Conservation (phyloP, 164 flowering plant genomes). For the Tinospora cordifolia region DNA sequence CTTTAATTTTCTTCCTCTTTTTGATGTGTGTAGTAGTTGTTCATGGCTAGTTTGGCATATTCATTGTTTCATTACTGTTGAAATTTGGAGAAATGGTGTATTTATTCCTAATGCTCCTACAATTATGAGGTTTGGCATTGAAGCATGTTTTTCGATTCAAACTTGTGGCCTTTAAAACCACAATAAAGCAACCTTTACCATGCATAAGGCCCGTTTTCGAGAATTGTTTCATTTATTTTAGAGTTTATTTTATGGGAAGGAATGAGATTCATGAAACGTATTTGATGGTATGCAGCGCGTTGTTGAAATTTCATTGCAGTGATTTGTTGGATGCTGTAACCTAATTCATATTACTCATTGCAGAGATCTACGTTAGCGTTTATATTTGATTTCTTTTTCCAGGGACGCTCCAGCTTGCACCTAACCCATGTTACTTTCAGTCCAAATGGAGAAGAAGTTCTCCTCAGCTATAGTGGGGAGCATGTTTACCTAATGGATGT, state of each 20-base stretch:
- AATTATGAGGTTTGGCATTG: too few relatives aligned
- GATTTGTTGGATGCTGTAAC: neutral
- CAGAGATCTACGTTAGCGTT: neutral
- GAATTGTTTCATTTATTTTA: neutral
- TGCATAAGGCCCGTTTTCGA: too few relatives aligned
- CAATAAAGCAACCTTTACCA: too few relatives aligned
- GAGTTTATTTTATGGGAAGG: neutral
- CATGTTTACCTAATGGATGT: conserved; percentile 87
- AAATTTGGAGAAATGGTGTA: neutral
- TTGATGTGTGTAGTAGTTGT: neutral
- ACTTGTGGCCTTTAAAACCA: too few relatives aligned
- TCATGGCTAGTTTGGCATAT: neutral
- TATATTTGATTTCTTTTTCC: conserved; percentile 14
- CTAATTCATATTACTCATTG: neutral
- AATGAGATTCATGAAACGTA: neutral
- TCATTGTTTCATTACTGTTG: neutral
- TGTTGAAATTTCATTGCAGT: too few relatives aligned
- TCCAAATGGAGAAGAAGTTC: conserved; percentile 87
- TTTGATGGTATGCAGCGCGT: neutral
- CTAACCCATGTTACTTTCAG: conserved; percentile 92
- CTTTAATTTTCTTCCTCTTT: neutral
- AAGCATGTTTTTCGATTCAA: too few relatives aligned
- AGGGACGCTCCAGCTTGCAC: conserved; percentile 68
- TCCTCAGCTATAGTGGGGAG: conserved; percentile 87
- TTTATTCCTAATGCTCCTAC: too few relatives aligned